Evolutionary conservation across 495 filamentous ascomycete species (phyloP).

Genomic region (Hypomontagnella monticulosa): DNA sequence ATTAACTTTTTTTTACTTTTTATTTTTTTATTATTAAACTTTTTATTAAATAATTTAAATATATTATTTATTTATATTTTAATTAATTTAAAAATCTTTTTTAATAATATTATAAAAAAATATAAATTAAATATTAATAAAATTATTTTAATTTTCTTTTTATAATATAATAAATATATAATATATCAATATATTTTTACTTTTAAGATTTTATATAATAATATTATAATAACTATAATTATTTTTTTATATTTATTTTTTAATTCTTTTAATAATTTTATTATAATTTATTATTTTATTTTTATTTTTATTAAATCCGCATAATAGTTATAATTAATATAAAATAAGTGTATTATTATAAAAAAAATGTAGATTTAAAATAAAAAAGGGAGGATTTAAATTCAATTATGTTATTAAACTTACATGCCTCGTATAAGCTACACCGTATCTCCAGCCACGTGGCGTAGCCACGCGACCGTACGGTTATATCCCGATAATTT

Average conservation of each 20-base stretch:
- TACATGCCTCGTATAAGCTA: too few species aligned
- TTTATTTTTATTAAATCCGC: too few species aligned
- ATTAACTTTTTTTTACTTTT: neutral
- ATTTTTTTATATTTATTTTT: neutral
- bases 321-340: too few species aligned
- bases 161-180: neutral
- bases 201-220: neutral
- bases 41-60: neutral
- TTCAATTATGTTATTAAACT: too few species aligned
- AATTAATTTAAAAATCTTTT: neutral
- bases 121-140: neutral
- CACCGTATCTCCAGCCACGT: too few species aligned
- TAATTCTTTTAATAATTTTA: neutral
- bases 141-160: neutral
- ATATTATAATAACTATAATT: neutral
- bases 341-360: too few species aligned
- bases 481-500: too few species aligned
- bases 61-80: neutral
- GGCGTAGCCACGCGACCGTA: too few species aligned
- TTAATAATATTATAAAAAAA: neutral
- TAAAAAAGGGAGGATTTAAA: too few species aligned
- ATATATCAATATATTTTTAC: neutral
- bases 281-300: neutral
- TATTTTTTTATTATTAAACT: neutral
- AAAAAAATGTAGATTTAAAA: too few species aligned